Conservation (phyloP, 345 rosid species). For the Cardamine resedifolia region DNA sequence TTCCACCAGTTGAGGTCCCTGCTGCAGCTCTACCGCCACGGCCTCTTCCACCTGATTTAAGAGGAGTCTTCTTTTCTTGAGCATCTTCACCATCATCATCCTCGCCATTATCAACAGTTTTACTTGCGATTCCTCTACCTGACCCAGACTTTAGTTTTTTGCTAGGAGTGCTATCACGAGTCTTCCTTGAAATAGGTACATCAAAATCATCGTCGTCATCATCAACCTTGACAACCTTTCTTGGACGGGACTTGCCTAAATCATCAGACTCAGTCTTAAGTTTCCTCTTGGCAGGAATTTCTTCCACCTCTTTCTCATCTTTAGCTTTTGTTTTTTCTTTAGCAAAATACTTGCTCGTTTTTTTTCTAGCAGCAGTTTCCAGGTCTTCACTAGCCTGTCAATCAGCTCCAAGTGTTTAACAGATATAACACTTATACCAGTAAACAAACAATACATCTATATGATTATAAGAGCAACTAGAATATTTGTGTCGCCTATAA, state of each 20-base stretch:
- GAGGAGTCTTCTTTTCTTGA: constrained; percentile 53
- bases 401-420: constrained; percentile 27
- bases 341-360: constrained; percentile 95
- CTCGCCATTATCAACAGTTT: constrained; percentile 47
- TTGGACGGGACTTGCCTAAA: constrained; percentile 49
- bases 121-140: constrained; percentile 65
- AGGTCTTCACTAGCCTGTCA: constrained; percentile 47
- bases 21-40: constrained; percentile 78
- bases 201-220: constrained; percentile 73
- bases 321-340: constrained; percentile 60
- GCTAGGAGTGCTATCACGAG: constrained; percentile 58
- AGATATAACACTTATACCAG: background rate
- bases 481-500: background rate
- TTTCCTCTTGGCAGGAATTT: constrained; percentile 71
- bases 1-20: constrained; percentile 62
- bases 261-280: constrained; percentile 39
- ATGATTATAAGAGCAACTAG: background rate
- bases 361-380: constrained; percentile 62
- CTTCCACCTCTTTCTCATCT: constrained; percentile 53
- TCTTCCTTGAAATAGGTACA: constrained; percentile 45
- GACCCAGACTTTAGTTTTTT: constrained; percentile 76
- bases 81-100: constrained; percentile 59
- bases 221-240: constrained; percentile 51
- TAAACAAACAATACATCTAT: background rate
- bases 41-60: constrained; percentile 75